Percentiles rank a stretch among this genome's conserved stretches.
Evolutionary conservation across 768 basidiomycete genomes (phyloP).

Genomic region (Mrakia hoshinonis): DNA sequence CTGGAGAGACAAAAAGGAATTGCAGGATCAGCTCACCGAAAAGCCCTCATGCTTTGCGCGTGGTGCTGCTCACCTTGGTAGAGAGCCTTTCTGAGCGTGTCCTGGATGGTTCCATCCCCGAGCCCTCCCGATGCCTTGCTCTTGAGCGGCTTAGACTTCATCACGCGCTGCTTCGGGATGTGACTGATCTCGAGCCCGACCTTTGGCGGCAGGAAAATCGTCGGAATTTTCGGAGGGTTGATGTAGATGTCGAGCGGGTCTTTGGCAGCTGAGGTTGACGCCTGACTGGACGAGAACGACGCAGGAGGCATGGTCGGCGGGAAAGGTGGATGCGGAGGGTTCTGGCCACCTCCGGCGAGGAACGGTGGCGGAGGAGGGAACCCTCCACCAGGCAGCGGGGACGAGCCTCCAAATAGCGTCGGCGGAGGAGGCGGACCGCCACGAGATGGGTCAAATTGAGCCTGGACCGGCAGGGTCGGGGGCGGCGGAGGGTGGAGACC

Average conservation of each 20-base stretch:
- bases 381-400: not conserved
- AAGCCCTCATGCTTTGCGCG: not conserved
- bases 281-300: not conserved
- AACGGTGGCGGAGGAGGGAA: constrained; percentile 16
- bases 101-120: constrained; percentile 11
- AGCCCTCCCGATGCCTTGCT: not conserved
- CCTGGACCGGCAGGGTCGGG: constrained; percentile 3
- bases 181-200: constrained; percentile 4
- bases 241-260: not conserved
- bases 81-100: constrained; percentile 20
- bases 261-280: not conserved
- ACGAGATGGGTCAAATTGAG: not conserved
- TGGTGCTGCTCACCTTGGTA: constrained; percentile 12
- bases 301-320: not conserved
- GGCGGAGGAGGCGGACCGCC: not conserved
- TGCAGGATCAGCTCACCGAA: not conserved
- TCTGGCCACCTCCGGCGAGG: not conserved
- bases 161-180: not conserved
- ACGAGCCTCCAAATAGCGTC: constrained; percentile 2
- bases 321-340: not conserved
- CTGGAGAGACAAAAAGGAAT: not conserved
- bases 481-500: constrained; percentile 10
- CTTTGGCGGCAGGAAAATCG: not conserved
- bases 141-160: not conserved
- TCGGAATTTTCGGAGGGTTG: not conserved